phyloP scores from a whole-genome alignment of 1,284 basidiomycete species.

The Volvariella surrecta region DNA sequence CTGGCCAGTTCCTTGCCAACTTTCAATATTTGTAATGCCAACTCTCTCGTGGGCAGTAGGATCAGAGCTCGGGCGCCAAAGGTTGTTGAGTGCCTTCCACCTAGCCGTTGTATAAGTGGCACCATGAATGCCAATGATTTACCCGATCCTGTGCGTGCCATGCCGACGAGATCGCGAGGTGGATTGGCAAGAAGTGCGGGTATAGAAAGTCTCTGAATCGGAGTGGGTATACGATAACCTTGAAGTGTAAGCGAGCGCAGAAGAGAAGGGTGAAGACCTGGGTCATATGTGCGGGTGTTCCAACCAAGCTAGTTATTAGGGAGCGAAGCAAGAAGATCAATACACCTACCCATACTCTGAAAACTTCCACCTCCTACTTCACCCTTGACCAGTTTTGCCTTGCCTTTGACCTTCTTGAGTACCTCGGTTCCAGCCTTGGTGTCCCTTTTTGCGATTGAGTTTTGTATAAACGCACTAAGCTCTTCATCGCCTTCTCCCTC shows the following conservation, averaged over 20 bases:
- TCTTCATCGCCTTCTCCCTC: conserved; percentile 43
- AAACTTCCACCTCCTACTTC: conserved; percentile 81
- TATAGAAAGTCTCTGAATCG: conserved; percentile 90
- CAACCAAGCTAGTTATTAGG: conserved; percentile 5
- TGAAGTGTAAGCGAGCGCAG: conserved; percentile 85
- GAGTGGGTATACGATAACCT: conserved; percentile 93
- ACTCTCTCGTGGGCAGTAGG: conserved; percentile 87
- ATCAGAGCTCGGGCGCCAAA: conserved; percentile 89
- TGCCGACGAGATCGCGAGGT: conserved; percentile 92
- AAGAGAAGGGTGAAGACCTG: conserved; percentile 79
- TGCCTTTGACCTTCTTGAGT: conserved; percentile 64
- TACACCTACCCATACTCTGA: conserved; percentile 73
- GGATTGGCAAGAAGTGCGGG: conserved; percentile 81
- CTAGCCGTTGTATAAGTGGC: conserved; percentile 83
- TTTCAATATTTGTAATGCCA: conserved; percentile 89
- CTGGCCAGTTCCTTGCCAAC: conserved; percentile 92
- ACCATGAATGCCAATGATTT: conserved; percentile 97
- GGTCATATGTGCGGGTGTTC: conserved; percentile 6
- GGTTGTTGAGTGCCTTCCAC: conserved; percentile 69
- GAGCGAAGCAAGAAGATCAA: conserved; percentile 1
- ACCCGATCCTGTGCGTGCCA: conserved; percentile 97
- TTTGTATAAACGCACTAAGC: conserved; percentile 50
- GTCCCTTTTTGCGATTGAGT: conserved; percentile 58
- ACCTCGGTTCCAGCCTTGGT: conserved; percentile 62
- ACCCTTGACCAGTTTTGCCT: conserved; percentile 54